Conservation (phyloP, 2,329 filamentous ascomycete species). For the Arachnomyces sp. region DNA sequence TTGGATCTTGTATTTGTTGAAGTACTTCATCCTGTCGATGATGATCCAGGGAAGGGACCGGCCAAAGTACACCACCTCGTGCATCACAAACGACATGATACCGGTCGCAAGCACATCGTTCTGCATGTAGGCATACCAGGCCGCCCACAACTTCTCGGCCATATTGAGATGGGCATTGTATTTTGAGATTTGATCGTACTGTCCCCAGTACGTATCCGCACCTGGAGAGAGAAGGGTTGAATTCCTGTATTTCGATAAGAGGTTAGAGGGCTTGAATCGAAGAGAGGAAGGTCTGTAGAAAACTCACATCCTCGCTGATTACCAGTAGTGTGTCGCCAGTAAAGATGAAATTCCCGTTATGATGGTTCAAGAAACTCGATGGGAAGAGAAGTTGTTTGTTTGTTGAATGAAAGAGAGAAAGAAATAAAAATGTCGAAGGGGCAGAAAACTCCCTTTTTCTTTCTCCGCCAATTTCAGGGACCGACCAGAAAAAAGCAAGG, state of each 20-base stretch:
- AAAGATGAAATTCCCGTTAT: background rate
- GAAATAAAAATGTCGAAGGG: slow-evolving; percentile 1
- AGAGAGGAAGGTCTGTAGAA: background rate
- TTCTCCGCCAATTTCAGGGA: slow-evolving; percentile 14
- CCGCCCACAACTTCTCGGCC: slow-evolving; percentile 82
- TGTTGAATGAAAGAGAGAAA: slow-evolving; percentile 4
- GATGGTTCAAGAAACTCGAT: too few species aligned
- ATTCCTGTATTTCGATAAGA: slow-evolving; percentile 32
- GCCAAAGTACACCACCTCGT: slow-evolving; percentile 92
- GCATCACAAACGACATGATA: slow-evolving; percentile 94
- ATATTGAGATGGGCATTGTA: slow-evolving; percentile 82
- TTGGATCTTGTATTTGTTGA: slow-evolving; percentile 94
- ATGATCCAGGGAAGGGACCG: slow-evolving; percentile 86
- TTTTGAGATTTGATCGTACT: slow-evolving; percentile 57
- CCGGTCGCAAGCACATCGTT: slow-evolving; percentile 95
- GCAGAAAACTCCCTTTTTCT: slow-evolving; percentile 7
- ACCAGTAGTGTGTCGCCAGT: background rate
- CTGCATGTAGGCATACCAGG: slow-evolving; percentile 97
- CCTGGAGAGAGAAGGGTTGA: slow-evolving; percentile 35
- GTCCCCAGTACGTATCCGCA: slow-evolving; percentile 56
- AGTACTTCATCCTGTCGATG: slow-evolving; percentile 77
- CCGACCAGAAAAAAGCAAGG: slow-evolving; percentile 7
- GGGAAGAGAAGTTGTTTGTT: slow-evolving; percentile 3
- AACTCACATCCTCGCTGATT: slow-evolving; percentile 16
- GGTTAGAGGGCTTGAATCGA: slow-evolving; percentile 3